Evolutionary conservation across 2,329 filamentous ascomycete species (phyloP).

Genomic region (Anthostomella pinea): DNA sequence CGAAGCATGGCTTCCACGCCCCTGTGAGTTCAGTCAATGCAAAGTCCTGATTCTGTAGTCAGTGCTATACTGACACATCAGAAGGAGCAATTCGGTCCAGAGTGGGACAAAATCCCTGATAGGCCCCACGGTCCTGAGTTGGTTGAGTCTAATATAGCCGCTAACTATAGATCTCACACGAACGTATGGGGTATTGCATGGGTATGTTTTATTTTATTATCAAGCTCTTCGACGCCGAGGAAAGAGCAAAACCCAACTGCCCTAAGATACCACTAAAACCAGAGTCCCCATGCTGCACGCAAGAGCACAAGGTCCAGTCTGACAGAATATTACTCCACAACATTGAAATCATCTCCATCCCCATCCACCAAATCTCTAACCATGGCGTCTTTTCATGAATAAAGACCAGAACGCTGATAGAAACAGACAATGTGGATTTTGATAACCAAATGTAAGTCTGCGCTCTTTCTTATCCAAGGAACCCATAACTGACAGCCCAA

Average conservation of each 20-base stretch:
- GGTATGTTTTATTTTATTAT: too few species aligned
- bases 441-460: conserved; percentile 25
- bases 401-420: too few species aligned
- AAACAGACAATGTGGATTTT: conserved; percentile 25
- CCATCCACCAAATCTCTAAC: too few species aligned
- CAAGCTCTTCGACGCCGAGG: too few species aligned
- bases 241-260: not conserved
- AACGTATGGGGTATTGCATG: conserved; percentile 23
- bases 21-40: conserved; percentile 19
- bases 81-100: conserved; percentile 19
- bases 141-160: conserved; percentile 11
- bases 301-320: too few species aligned
- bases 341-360: too few species aligned
- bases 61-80: not conserved
- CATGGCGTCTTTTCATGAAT: not conserved
- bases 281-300: too few species aligned
- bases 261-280: too few species aligned
- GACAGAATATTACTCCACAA: too few species aligned
- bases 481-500: too few species aligned
- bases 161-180: conserved; percentile 19
- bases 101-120: conserved; percentile 18
- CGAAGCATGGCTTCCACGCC: conserved; percentile 10
- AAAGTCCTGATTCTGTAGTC: conserved; percentile 1
- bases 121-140: conserved; percentile 7
- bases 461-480: too few species aligned